Evolutionary conservation across 257 asterid genomes (phyloP), one percentile per base, ranked within the genome.

Genomic region (Capsicum pubescens): DNA sequence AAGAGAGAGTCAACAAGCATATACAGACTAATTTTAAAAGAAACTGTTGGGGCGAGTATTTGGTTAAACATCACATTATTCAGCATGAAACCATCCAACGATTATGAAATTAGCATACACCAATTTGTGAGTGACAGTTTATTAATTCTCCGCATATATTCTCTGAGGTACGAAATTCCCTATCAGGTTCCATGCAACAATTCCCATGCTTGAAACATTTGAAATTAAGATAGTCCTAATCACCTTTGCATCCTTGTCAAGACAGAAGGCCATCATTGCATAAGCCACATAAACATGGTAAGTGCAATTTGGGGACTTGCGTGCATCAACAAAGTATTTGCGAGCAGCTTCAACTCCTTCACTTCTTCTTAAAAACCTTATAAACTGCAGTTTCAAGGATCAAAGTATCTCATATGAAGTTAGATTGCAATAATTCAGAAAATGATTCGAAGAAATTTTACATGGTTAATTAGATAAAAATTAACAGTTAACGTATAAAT

Each of bases 291-390:
- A 97, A 54, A 97, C 95, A 90, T 97, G 99, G 92, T 95, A 97
- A 66, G 96, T 95, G 94, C 99, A 97, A 80, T 88, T 93, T 54
- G 98, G 98, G 82, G 95, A 97, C 88, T 97, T 95, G 58, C 95
- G 95, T 71, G 98, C 97, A 87, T 97, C 98, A 84, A 95, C 84
- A 80, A 97, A 97, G 91, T 91, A 92, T 87, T 89, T 95, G 64
- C 98, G 98, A 85, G 99, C 98, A 71, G 97, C 98, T 88, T 95
- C 99, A 83, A 90, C 93, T 84, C 99, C 99, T 89, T 97, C 99
- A 13, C 95, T 97, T 89, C 99, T 92, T 88, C 98, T 92, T 88
- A 97, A 83, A 86, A 97, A 95, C 82, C 98, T 94, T 82, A 95
- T 89, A 82, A 89, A 97, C 99, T 95, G 93, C 89, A 85, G 66